Evolutionary conservation across 345 rosid genomes (phyloP).

Genomic region (Bruguiera parviflora): DNA sequence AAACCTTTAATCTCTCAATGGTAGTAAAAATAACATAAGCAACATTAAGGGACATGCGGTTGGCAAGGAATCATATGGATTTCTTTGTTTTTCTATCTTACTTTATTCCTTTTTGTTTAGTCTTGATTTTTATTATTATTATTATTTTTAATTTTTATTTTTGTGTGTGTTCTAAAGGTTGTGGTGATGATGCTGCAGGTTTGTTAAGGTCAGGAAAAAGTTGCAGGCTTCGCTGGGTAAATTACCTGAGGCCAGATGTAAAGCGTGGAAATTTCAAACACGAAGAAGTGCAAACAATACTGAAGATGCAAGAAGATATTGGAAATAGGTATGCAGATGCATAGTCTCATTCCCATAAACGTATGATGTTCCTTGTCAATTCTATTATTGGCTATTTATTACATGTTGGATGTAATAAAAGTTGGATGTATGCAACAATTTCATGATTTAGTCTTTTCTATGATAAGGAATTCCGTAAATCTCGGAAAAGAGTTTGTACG

Average conservation of each 20-base stretch:
- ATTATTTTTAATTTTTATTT: too few species aligned
- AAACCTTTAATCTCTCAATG: not conserved
- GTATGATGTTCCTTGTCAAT: not conserved
- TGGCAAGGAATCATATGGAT: not conserved
- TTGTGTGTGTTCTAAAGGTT: not conserved
- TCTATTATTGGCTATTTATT: not conserved
- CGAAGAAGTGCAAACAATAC: conserved; percentile 46
- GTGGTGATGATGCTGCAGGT: conserved; percentile 30
- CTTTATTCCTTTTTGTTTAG: not conserved
- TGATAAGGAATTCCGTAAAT: too few species aligned
- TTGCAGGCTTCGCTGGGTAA: conserved; percentile 70
- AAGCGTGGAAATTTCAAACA: conserved; percentile 52
- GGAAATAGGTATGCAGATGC: conserved; percentile 43
- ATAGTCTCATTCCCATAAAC: not conserved
- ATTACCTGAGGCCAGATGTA: conserved; percentile 52
- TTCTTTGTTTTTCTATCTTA: not conserved
- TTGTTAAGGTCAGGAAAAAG: conserved; percentile 59
- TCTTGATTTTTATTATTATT: too few species aligned
- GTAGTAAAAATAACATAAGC: too few species aligned
- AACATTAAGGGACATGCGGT: too few species aligned
- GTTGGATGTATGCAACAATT: too few species aligned
- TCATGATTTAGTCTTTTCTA: too few species aligned
- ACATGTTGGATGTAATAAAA: not conserved
- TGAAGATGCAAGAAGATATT: conserved; percentile 36
- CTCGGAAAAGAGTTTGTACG: too few species aligned